These are phyloP conservation scores for Nicotiana noctiflora DNA, from an alignment of 257 asterid species.

Conservation along the genomic window DNA sequence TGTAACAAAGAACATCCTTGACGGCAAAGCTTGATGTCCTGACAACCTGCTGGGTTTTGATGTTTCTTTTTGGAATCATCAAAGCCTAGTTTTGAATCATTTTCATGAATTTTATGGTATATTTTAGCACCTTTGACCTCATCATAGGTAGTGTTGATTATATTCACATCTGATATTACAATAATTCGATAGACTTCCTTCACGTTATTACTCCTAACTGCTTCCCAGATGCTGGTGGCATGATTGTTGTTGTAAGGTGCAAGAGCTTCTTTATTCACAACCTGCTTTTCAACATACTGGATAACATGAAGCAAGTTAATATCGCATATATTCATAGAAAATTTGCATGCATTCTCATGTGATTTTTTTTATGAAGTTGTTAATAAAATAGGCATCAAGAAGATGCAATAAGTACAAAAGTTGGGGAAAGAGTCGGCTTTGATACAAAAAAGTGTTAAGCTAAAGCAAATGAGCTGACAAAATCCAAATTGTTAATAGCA, in stretches of 20 bases:
- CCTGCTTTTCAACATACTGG: constrained; percentile 77
- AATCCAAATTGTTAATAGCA: no score
- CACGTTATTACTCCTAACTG: constrained; percentile 64
- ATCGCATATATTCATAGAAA: not conserved
- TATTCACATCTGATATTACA: constrained; percentile 45
- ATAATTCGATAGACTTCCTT: constrained; percentile 57
- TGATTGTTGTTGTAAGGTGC: constrained; percentile 24
- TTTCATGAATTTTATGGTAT: constrained; percentile 26
- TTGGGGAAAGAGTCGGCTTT: not conserved
- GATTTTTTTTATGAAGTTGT: not conserved
- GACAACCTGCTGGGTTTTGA: constrained; percentile 47
- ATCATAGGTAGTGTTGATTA: constrained; percentile 61
- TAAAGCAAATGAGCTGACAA: no score
- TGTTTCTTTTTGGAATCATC: constrained; percentile 32
- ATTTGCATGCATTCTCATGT: not conserved
- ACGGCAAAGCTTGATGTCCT: constrained; percentile 41
- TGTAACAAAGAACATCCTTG: constrained; percentile 82
- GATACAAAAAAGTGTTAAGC: no score
- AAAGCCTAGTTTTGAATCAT: constrained; percentile 24
- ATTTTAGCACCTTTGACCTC: constrained; percentile 39
- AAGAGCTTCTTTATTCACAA: constrained; percentile 49
- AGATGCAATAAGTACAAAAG: not conserved
- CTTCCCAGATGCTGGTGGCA: constrained; percentile 70
- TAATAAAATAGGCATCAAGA: not conserved
- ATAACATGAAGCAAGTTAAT: constrained; percentile 14